These are phyloP conservation scores for Hyaloscypha variabilis DNA, from an alignment of 495 filamentous ascomycete genomes.

Conservation along the genomic window DNA sequence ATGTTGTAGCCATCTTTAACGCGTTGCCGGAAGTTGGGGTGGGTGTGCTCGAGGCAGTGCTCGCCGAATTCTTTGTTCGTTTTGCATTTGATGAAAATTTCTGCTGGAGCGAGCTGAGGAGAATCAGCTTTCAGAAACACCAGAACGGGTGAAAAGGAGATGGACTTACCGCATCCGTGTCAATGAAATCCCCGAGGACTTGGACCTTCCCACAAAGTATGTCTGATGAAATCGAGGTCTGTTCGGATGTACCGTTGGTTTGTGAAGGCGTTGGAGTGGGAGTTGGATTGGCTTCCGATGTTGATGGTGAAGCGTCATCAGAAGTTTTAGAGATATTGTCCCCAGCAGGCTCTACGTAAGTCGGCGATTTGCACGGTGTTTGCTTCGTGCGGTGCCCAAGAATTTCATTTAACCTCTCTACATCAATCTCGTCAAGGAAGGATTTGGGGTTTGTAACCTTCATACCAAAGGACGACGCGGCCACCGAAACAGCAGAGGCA, in stretches of 20 bases:
- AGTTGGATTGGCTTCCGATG: not conserved
- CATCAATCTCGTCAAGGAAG: slow-evolving; percentile 35
- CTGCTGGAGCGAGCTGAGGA: slow-evolving; percentile 35
- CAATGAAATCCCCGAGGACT: slow-evolving; percentile 44
- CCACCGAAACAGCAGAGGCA: slow-evolving; percentile 44
- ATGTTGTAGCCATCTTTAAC: slow-evolving; percentile 40
- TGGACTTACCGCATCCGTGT: slow-evolving; percentile 41
- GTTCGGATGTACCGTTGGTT: slow-evolving; percentile 16
- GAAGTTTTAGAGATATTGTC: not conserved
- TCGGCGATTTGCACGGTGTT: not conserved
- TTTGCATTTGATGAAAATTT: slow-evolving; percentile 33
- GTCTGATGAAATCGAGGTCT: slow-evolving; percentile 1
- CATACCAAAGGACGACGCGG: slow-evolving; percentile 45
- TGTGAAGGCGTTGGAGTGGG: not conserved
- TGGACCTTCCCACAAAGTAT: slow-evolving; percentile 36
- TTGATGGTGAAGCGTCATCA: not conserved
- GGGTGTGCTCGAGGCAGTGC: slow-evolving; percentile 40
- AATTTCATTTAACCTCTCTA: slow-evolving; percentile 29
- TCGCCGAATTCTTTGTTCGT: slow-evolving; percentile 36
- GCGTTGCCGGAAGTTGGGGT: slow-evolving; percentile 46
- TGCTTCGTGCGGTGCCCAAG: slow-evolving; percentile 17
- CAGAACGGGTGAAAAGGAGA: not conserved
- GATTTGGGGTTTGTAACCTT: slow-evolving; percentile 37
- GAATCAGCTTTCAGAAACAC: too few relatives aligned
- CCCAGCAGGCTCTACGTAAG: slow-evolving; percentile 27